Conservation (phyloP, 2,329 filamentous ascomycete genomes). For the Talaromyces islandicus region DNA sequence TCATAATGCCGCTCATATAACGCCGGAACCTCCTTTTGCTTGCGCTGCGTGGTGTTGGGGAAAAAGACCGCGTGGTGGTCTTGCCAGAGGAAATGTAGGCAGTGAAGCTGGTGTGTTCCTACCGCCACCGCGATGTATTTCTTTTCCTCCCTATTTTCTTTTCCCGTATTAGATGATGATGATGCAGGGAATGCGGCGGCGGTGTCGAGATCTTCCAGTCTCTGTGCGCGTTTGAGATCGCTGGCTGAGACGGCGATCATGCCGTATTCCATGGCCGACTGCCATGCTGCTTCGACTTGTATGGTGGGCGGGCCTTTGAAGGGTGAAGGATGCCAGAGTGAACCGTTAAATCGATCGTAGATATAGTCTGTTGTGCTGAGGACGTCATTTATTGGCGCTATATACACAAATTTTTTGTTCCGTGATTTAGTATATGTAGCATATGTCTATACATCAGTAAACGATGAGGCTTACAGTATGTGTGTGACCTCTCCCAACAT, state of each 20-base stretch:
- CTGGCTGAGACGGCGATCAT: neutral
- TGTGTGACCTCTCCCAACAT: neutral
- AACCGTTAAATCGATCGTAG: neutral
- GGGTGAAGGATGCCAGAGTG: neutral
- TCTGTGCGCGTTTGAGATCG: neutral
- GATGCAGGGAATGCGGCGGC: neutral
- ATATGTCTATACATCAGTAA: neutral
- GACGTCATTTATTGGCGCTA: neutral
- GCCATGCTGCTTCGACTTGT: slow-evolving; percentile 4
- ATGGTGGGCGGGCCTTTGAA: slow-evolving; percentile 2
- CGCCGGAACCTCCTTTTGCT: neutral
- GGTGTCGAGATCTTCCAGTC: neutral
- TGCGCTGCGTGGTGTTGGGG: neutral
- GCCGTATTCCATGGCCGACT: neutral
- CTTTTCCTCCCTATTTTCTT: neutral
- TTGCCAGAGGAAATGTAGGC: slow-evolving; percentile 2
- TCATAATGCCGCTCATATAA: slow-evolving; percentile 6
- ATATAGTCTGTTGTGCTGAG: neutral
- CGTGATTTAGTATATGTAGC: neutral
- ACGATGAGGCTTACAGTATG: neutral
- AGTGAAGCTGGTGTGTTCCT: slow-evolving; percentile 6
- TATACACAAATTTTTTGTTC: neutral
- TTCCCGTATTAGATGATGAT: neutral
- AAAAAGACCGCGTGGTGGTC: slow-evolving; percentile 2
- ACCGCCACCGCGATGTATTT: slow-evolving; percentile 1